Percentiles rank a stretch among this genome's conserved stretches.
Evolutionary conservation across 192 early-diverging fungal species (phyloP).

Genomic region (Backusella liffmaniae): DNA sequence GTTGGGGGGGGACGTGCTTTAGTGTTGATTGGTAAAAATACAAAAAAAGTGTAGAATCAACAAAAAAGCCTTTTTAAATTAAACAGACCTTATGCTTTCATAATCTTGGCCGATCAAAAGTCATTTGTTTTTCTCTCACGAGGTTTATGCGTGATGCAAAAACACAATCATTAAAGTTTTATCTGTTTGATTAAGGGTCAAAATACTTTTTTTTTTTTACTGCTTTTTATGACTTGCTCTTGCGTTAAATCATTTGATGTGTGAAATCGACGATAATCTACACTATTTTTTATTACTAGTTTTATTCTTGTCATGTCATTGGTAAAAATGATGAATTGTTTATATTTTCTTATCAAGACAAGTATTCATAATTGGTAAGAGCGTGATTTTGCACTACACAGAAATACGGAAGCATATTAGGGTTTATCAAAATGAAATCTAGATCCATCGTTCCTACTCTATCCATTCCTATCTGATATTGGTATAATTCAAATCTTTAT

Average conservation of each 20-base stretch:
- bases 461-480: neutral
- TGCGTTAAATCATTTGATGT: neutral
- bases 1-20: neutral
- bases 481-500: neutral
- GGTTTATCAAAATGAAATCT: neutral
- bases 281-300: neutral
- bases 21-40: no score
- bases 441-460: neutral
- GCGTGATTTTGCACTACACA: neutral
- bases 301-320: no score
- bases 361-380: neutral
- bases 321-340: neutral
- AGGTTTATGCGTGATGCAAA: neutral
- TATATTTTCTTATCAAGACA: neutral
- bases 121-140: neutral
- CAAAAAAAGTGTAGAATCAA: no score
- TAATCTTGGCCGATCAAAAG: neutral
- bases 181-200: neutral
- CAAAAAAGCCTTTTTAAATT: neutral
- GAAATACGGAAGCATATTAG: neutral
- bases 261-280: neutral
- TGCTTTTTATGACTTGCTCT: neutral
- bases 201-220: neutral
- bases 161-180: neutral
- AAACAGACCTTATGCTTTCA: neutral